Evolutionary conservation across 108 stramenopile genomes (phyloP).

Genomic region (Pelagomonas calceolata): DNA sequence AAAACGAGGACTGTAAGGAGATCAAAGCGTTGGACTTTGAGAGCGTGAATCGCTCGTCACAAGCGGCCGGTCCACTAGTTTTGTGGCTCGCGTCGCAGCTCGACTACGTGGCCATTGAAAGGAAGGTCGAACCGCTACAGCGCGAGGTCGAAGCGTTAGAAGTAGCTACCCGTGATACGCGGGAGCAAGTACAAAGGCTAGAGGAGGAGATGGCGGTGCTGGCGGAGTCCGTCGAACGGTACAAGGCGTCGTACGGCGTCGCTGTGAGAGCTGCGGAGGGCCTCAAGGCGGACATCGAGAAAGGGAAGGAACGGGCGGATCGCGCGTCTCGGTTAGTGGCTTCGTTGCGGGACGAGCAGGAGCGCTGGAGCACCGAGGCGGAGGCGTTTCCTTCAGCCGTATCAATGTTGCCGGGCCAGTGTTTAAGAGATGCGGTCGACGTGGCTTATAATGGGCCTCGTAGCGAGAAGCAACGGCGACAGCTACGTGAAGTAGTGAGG

Average conservation of each 20-base stretch:
- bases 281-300: slow-evolving; percentile 86
- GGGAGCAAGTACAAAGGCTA: slow-evolving; percentile 57
- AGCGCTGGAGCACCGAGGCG: slow-evolving; percentile 82
- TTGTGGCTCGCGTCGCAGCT: slow-evolving; percentile 91
- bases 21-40: slow-evolving; percentile 16
- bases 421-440: slow-evolving; percentile 78
- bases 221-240: slow-evolving; percentile 74
- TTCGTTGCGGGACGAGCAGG: slow-evolving; percentile 83
- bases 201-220: slow-evolving; percentile 69
- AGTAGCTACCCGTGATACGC: slow-evolving; percentile 49
- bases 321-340: slow-evolving; percentile 79
- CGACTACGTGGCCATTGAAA: slow-evolving; percentile 79
- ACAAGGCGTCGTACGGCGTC: slow-evolving; percentile 90
- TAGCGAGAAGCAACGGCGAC: slow-evolving; percentile 59
- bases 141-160: slow-evolving; percentile 86
- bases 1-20: not conserved
- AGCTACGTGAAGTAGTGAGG: slow-evolving; percentile 64
- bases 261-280: slow-evolving; percentile 89
- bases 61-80: slow-evolving; percentile 93
- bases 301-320: slow-evolving; percentile 73
- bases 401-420: slow-evolving; percentile 76
- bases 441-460: slow-evolving; percentile 87
- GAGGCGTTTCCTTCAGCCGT: slow-evolving; percentile 69
- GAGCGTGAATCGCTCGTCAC: slow-evolving; percentile 31
- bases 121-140: slow-evolving; percentile 84